These are phyloP conservation scores for Exophiala sp. DNA, from an alignment of 2,329 filamentous ascomycete genomes.

Conservation along the genomic window DNA sequence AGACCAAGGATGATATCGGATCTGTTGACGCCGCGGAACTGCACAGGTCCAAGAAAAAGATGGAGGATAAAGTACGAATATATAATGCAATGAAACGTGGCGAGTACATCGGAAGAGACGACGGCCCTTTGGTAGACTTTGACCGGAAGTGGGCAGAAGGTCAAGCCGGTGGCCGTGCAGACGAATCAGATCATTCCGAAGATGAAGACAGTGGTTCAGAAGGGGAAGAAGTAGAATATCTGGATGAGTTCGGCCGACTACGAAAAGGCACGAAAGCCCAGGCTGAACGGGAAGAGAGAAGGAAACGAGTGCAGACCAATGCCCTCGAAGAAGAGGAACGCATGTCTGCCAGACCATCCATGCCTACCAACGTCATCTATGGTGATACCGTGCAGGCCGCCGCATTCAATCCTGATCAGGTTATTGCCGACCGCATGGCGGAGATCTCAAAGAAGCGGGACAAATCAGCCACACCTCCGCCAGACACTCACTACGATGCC, in stretches of 20 bases:
- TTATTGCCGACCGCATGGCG: slow-evolving; percentile 66
- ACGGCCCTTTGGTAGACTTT: slow-evolving; percentile 74
- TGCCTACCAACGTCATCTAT: slow-evolving; percentile 70
- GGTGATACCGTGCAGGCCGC: slow-evolving; percentile 79
- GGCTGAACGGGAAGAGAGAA: slow-evolving; percentile 60
- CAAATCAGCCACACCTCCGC: slow-evolving; percentile 73
- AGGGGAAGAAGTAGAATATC: slow-evolving; percentile 70
- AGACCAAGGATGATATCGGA: slow-evolving; percentile 58
- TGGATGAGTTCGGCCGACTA: slow-evolving; percentile 88
- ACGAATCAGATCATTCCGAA: slow-evolving; percentile 32
- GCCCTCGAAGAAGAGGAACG: slow-evolving; percentile 61
- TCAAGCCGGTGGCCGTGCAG: slow-evolving; percentile 39
- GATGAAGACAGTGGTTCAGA: slow-evolving; percentile 38
- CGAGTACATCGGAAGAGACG: slow-evolving; percentile 59
- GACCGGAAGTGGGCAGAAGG: slow-evolving; percentile 89
- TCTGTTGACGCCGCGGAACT: slow-evolving; percentile 54
- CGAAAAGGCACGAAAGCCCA: slow-evolving; percentile 69
- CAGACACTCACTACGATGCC: slow-evolving; percentile 80
- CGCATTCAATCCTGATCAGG: slow-evolving; percentile 75
- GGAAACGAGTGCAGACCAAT: slow-evolving; percentile 50
- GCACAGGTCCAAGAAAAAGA: slow-evolving; percentile 69
- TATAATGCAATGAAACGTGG: slow-evolving; percentile 90
- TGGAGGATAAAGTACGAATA: slow-evolving; percentile 84
- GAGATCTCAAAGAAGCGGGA: slow-evolving; percentile 74
- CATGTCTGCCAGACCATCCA: slow-evolving; percentile 59